Base-by-base conservation (phyloP, 257 asterid genomes). In the Solanum bulbocastanum region DNA sequence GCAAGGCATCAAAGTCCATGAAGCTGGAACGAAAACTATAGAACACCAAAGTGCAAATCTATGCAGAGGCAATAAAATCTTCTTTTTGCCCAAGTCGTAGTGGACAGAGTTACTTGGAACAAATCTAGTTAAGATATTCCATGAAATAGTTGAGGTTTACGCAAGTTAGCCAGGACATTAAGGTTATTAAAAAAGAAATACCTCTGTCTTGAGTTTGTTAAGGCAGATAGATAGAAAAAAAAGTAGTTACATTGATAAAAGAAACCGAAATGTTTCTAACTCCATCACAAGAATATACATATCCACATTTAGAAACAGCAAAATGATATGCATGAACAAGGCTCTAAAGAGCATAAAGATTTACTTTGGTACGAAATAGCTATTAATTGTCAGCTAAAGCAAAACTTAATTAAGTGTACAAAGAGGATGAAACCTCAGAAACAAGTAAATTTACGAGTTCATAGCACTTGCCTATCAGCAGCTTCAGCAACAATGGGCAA, bases 401-500 rank as follows among this genome's bases (percentile, higher is more conserved):
- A 82, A 49, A 46, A 82, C 33, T 9, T 37, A 82, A 46, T 44
- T 1, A 82, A 82, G 85, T 49, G 42, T 82, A 81, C 85, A 46
- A 49, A 49, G 40, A 27, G 69, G 68, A 68, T 68, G 22, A 15
- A 82, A 82, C 85, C 40, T 27, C 66, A 6, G 5, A 58, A 62
- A 78, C 1, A 78, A 75, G 62, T 42, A 35, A 76, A 23, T 58
- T 25, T 18, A 37, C 30, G 15, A 68, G 35, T 18, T 91, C 91
- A 93, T 22, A 94, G 68, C 3, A 97, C 98, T 90, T 96, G 99
- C 95, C 98, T 96, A 91, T 97, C 99, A n/a, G 99, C 99, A 62
- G 99, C 99, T 12, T 97, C 99, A 20, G 99, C 99, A 84, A 96
- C 99, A 86, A 97, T 81, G 10, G 99, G 99, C 97, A 97, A 90